A percentile compares a stretch with the other conserved stretches of the same genome.
Conservation (phyloP, 1,284 basidiomycete species). For the Inonotus hispidus region DNA sequence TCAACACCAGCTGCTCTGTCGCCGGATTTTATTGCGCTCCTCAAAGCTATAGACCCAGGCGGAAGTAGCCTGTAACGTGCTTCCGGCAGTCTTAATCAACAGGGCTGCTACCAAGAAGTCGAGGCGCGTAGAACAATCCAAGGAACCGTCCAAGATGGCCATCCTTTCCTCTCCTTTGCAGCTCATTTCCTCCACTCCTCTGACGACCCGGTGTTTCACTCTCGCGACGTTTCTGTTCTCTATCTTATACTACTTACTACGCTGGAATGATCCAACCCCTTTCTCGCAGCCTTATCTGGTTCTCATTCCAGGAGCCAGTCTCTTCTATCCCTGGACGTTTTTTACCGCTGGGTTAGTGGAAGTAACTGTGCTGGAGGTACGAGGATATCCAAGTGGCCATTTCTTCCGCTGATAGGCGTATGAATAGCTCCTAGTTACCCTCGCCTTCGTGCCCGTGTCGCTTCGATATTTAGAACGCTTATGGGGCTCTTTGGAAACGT, state of each 20-base stretch:
- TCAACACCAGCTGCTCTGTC: too few species aligned
- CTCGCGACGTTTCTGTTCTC: slow-evolving; percentile 61
- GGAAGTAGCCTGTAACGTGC: not conserved
- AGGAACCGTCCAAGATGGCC: slow-evolving; percentile 46
- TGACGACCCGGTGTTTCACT: slow-evolving; percentile 76
- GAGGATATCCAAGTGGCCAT: slow-evolving; percentile 26
- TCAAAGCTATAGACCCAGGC: not conserved
- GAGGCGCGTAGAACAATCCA: not conserved
- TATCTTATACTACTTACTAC: slow-evolving; percentile 58
- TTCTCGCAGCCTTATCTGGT: slow-evolving; percentile 70
- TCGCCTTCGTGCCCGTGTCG: slow-evolving; percentile 77
- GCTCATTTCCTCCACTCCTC: slow-evolving; percentile 65
- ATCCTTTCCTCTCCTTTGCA: slow-evolving; percentile 66
- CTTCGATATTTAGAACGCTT: slow-evolving; percentile 88
- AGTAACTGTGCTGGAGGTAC: slow-evolving; percentile 76
- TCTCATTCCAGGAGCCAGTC: slow-evolving; percentile 76
- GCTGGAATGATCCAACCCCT: slow-evolving; percentile 40
- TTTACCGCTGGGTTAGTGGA: slow-evolving; percentile 86
- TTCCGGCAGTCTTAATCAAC: not conserved
- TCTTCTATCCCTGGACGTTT: slow-evolving; percentile 93
- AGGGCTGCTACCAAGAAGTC: not conserved
- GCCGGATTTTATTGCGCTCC: not conserved
- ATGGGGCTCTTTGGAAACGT: slow-evolving; percentile 85
- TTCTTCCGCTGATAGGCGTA: slow-evolving; percentile 14
- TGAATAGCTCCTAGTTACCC: slow-evolving; percentile 69